Evolutionary conservation across 176 grass and related monocot genomes (phyloP).

Genomic region (Rhynchospora tenuis): DNA sequence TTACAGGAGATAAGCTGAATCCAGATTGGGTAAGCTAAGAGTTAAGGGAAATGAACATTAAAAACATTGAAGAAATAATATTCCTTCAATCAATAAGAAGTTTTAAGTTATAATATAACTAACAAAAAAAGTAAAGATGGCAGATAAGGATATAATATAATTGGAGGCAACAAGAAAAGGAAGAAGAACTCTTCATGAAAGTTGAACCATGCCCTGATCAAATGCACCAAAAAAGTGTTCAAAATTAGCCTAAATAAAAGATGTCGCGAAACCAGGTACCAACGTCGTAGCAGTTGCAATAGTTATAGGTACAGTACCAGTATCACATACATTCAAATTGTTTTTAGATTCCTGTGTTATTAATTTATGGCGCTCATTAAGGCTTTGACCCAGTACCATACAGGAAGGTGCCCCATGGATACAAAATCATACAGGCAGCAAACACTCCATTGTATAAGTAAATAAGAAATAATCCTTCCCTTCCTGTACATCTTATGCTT

Average conservation of each 20-base stretch:
- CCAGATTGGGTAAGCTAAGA: conserved; percentile 81
- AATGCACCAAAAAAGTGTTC: conserved; percentile 22
- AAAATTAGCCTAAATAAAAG: conserved; percentile 9
- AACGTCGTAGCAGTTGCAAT: neutral
- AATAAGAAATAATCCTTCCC: conserved; percentile 1
- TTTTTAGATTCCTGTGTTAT: neutral
- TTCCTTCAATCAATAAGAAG: conserved; percentile 13
- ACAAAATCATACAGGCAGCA: neutral
- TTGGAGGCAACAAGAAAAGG: conserved; percentile 94
- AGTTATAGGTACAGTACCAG: neutral
- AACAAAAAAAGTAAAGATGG: conserved; percentile 5
- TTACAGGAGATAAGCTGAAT: conserved; percentile 97
- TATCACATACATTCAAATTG: neutral
- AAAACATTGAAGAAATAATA: neutral
- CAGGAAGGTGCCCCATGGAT: neutral
- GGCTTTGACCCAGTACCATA: neutral
- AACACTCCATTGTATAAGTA: neutral
- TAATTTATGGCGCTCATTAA: neutral
- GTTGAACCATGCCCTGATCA: conserved; percentile 92
- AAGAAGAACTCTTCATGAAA: conserved; percentile 99
- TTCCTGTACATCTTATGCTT: neutral
- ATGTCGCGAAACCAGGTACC: neutral
- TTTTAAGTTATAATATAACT: conserved; percentile 6
- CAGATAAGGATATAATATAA: conserved; percentile 99
- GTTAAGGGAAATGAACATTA: conserved; percentile 55